A percentile compares a stretch with the other conserved stretches of the same genome.
phyloP scores from a whole-genome alignment of 2,329 filamentous ascomycete species.

The Hawksworthiomyces lignivorus region DNA sequence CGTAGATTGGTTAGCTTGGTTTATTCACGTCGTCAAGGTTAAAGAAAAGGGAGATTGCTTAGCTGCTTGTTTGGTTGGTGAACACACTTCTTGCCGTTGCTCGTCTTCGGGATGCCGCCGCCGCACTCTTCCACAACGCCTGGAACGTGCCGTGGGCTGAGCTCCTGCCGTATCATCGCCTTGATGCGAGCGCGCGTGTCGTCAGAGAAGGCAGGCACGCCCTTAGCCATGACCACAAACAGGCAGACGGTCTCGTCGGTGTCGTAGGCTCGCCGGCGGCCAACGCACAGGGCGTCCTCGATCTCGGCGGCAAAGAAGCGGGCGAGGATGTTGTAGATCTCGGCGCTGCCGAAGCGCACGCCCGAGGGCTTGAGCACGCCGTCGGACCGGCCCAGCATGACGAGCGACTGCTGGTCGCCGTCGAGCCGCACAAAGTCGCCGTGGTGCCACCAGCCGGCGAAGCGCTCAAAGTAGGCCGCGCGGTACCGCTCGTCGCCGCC shows the following conservation, averaged over 20 bases:
- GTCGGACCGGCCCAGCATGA: conserved; percentile 89
- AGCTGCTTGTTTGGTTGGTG: no score
- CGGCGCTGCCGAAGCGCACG: conserved; percentile 84
- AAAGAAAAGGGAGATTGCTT: neutral
- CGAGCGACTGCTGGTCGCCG: conserved; percentile 59
- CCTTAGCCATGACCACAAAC: conserved; percentile 70
- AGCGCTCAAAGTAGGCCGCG: conserved; percentile 81
- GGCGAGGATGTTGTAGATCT: conserved; percentile 93
- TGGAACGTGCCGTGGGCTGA: conserved; percentile 86
- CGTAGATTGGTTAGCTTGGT: conserved; percentile 5
- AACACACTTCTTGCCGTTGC: conserved; percentile 88
- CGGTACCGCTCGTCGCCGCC: conserved; percentile 69
- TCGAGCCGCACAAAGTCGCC: conserved; percentile 80
- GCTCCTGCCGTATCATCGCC: conserved; percentile 60
- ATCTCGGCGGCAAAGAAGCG: conserved; percentile 72
- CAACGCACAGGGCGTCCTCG: conserved; percentile 82
- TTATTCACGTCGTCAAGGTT: no score
- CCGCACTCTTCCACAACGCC: conserved; percentile 71
- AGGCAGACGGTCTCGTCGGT: conserved; percentile 79
- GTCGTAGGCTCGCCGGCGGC: conserved; percentile 63
- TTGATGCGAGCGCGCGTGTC: conserved; percentile 59
- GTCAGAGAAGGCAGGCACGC: conserved; percentile 42
- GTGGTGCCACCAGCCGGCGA: conserved; percentile 78
- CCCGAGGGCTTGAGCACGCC: conserved; percentile 89
- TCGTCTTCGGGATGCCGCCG: conserved; percentile 79